Conservation (phyloP, 2,329 filamentous ascomycete species). For the Phaeosphaeriaceae sp. region DNA sequence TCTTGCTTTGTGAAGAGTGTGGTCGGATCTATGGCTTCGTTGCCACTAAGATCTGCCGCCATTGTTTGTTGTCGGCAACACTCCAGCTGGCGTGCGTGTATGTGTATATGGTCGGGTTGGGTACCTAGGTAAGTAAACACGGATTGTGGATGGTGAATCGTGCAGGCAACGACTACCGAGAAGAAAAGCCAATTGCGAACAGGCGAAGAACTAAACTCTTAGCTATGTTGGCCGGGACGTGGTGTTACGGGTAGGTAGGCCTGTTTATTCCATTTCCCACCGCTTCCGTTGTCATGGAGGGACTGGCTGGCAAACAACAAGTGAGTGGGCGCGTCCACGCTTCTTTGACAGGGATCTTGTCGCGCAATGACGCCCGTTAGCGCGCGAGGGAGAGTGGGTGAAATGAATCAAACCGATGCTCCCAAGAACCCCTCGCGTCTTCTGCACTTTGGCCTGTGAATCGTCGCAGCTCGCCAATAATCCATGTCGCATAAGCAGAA, state of each 20-base stretch:
- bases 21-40: slow-evolving; percentile 77
- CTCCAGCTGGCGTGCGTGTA: neutral
- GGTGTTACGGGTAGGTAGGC: slow-evolving; percentile 5
- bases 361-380: slow-evolving; percentile 1
- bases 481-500: slow-evolving; percentile 3
- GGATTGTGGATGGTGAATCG: no score
- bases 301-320: slow-evolving; percentile 14
- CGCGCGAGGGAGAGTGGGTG: neutral
- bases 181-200: neutral
- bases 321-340: slow-evolving; percentile 24
- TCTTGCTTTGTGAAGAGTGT: slow-evolving; percentile 83
- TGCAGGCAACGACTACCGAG: slow-evolving; percentile 21
- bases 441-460: neutral
- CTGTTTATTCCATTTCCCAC: slow-evolving; percentile 16
- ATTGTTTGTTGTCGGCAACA: slow-evolving; percentile 8
- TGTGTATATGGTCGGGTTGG: neutral
- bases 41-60: slow-evolving; percentile 42
- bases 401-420: no score
- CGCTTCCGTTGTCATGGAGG: slow-evolving; percentile 25
- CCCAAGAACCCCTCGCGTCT: no score
- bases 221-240: slow-evolving; percentile 1
- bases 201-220: neutral
- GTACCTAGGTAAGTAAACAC: no score
- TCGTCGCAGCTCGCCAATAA: neutral
- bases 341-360: slow-evolving; percentile 17